Evolutionary conservation across 108 stramenopile species (phyloP).

Genomic region (Craspedostauros australis): DNA sequence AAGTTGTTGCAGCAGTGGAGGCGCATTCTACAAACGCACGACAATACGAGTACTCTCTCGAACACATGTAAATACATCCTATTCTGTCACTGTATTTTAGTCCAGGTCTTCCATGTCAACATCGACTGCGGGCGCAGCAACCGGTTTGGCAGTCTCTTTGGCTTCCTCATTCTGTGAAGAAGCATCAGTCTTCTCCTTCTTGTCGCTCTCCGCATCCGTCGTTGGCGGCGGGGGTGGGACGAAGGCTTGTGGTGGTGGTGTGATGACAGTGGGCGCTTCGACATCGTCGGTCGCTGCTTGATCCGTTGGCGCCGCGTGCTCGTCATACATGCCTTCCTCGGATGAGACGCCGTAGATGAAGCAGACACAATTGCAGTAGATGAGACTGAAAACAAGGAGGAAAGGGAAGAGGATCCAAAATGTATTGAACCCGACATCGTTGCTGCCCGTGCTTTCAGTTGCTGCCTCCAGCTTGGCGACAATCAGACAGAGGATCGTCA

Average conservation of each 20-base stretch:
- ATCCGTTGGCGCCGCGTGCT: neutral
- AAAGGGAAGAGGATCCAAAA: conserved; percentile 80
- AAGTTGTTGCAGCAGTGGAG: no score
- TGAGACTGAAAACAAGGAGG: conserved; percentile 53
- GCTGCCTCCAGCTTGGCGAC: conserved; percentile 58
- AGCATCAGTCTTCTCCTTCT: neutral
- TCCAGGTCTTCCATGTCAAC: conserved; percentile 48
- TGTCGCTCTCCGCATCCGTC: neutral
- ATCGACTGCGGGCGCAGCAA: conserved; percentile 6
- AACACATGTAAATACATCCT: no score
- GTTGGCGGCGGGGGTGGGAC: neutral
- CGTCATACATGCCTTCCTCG: conserved; percentile 6
- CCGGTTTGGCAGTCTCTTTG: neutral
- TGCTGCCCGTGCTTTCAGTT: conserved; percentile 30
- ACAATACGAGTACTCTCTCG: conserved; percentile 1
- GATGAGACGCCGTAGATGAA: conserved; percentile 58
- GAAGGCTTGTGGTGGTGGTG: neutral
- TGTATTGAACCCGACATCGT: conserved; percentile 50
- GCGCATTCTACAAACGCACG: conserved; percentile 1
- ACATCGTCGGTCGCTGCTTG: conserved; percentile 2
- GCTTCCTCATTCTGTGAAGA: conserved; percentile 2
- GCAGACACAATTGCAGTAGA: conserved; percentile 57
- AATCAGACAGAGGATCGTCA: conserved; percentile 50
- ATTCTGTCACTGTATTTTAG: conserved; percentile 10
- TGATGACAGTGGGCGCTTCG: conserved; percentile 4